Evolutionary conservation across 2,329 filamentous ascomycete species (phyloP), one percentile per base, ranked within the genome.

Genomic region (Xylaria sp.): DNA sequence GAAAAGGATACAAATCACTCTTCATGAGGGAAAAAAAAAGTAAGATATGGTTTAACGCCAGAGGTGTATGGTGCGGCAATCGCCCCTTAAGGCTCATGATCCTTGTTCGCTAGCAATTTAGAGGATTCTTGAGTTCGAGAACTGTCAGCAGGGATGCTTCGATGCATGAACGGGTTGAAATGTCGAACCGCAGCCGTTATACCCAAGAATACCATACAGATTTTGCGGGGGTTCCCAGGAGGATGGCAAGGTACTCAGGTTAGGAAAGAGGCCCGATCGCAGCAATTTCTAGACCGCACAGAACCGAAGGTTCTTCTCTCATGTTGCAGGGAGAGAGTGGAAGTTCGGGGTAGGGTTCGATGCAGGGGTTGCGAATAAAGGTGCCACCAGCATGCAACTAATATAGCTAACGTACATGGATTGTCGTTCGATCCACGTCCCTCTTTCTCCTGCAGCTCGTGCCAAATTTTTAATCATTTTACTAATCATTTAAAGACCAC

Each of bases 121-220:
- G 56, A 57, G 46, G 34, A 67, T 64, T 53, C 59, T 59, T n/a
- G n/a, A 63, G 56, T 32, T 52, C 59, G 25, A 60, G 48, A 50
- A 64, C 32, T 60, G 13, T n/a, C 56, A 30, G 52, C 39, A 67
- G 53, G 46, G 32, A 20, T 46, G 48, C 28, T 52, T 52, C 53
- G 13, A 28, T 43, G 36, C 36, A 55, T 55, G 36, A 5, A 5
- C 59, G 32, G 50, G 46, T 50, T 64, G 48, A 12, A 36, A 25
- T 55, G 23, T 34, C 43, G 50, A 59, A 36, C 60, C 20, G 48
- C 60, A 53, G 50, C 23, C 30, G 23, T 25, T 25, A n/a, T 15
- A 50, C 25, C n/a, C n/a, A 53, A 34, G 23, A 20, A 6, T 20
- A 36, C 30, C 30, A 32, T 36, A 15, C 5, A 20, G 18, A 55